A percentile compares a stretch with the other conserved stretches of the same genome.
Conservation (phyloP, 2,329 filamentous ascomycete genomes). For the Dothidotthia symphoricarpi region DNA sequence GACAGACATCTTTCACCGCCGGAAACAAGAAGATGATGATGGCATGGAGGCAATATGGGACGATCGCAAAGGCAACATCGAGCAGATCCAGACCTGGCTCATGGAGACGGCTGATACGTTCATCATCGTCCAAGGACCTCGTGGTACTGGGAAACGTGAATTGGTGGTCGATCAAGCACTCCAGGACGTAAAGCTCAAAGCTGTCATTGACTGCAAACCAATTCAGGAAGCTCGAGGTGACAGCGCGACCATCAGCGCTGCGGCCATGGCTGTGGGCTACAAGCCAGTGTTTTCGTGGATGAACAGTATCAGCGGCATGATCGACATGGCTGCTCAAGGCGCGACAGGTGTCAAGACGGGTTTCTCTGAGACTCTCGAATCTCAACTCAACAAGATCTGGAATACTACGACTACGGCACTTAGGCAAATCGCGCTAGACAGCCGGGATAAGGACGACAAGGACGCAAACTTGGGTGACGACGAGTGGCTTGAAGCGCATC, state of each 20-base stretch:
- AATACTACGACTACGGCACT: conserved; percentile 78
- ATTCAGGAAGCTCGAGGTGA: conserved; percentile 90
- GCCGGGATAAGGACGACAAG: conserved; percentile 68
- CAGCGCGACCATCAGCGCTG: conserved; percentile 75
- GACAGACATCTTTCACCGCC: conserved; percentile 63
- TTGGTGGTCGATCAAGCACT: conserved; percentile 83
- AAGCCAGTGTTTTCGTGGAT: conserved; percentile 94
- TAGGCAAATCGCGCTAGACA: conserved; percentile 70
- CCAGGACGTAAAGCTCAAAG: conserved; percentile 69
- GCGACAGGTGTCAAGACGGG: conserved; percentile 93
- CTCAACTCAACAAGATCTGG: conserved; percentile 84
- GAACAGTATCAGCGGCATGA: conserved; percentile 87
- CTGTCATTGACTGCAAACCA: conserved; percentile 89
- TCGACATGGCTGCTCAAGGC: conserved; percentile 89
- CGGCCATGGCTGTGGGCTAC: conserved; percentile 83
- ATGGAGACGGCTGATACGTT: conserved; percentile 88
- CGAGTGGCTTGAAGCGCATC: conserved; percentile 85
- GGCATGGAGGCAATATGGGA: conserved; percentile 82
- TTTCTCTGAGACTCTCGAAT: conserved; percentile 88
- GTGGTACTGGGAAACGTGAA: conserved; percentile 87
- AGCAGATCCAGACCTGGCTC: conserved; percentile 79
- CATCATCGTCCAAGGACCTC: conserved; percentile 87
- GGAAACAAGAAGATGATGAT: conserved; percentile 57
- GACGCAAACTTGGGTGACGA: conserved; percentile 74
- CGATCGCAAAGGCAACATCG: conserved; percentile 77